These are phyloP conservation scores for Quercus alba DNA, from an alignment of 306 rosid species.

Conservation along the genomic window DNA sequence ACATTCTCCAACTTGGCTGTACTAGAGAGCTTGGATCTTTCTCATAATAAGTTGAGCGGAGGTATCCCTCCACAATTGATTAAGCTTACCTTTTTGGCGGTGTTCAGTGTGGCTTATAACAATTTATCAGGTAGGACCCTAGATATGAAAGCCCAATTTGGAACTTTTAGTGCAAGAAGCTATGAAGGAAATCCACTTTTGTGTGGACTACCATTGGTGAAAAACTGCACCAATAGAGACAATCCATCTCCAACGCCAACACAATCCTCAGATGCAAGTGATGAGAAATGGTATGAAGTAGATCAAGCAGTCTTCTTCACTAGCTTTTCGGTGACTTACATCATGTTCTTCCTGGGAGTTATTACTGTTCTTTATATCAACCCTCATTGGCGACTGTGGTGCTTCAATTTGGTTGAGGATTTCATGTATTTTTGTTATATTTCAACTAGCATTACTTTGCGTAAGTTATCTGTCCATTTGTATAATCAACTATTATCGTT, in stretches of 20 bases:
- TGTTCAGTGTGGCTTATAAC: slow-evolving; percentile 1
- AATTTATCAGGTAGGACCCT: not conserved
- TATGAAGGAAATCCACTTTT: not conserved
- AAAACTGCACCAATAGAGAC: not conserved
- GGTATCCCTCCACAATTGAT: not conserved
- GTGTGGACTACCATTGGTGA: not conserved
- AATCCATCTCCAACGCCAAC: not conserved
- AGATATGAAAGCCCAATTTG: too few relatives aligned
- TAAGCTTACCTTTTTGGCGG: not conserved
- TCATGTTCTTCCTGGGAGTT: too few relatives aligned
- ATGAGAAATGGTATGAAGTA: too few relatives aligned
- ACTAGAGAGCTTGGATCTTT: slow-evolving; percentile 4
- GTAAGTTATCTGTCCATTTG: not conserved
- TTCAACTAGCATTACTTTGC: not conserved
- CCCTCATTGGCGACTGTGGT: too few relatives aligned
- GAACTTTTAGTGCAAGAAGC: too few relatives aligned
- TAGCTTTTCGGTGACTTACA: too few relatives aligned
- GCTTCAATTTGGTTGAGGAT: too few relatives aligned
- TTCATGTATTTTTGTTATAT: too few relatives aligned
- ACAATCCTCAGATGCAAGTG: not conserved
- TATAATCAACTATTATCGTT: not conserved
- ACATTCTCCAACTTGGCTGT: not conserved
- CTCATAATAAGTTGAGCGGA: not conserved
- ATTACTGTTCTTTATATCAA: too few relatives aligned
- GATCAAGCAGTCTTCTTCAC: too few relatives aligned